Evolutionary conservation across 2,329 filamentous ascomycete genomes (phyloP).

Genomic region (Xylaria sp.): DNA sequence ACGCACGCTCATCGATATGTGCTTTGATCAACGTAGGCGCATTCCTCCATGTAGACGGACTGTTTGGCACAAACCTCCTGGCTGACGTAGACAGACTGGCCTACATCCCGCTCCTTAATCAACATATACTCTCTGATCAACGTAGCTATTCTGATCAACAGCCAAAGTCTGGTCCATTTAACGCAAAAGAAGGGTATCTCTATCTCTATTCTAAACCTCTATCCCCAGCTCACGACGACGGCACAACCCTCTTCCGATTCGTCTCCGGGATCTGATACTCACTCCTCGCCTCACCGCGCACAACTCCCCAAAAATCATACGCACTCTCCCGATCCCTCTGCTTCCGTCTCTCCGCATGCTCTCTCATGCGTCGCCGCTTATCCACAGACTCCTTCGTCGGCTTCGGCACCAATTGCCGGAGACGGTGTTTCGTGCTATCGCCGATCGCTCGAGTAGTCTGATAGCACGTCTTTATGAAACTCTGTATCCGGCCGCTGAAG

Average conservation of each 20-base stretch:
- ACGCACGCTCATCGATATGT: too few relatives aligned
- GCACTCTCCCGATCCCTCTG: slow-evolving; percentile 29
- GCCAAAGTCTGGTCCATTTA: too few relatives aligned
- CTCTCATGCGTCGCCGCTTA: slow-evolving; percentile 19
- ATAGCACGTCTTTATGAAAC: slow-evolving; percentile 27
- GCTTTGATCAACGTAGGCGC: too few relatives aligned
- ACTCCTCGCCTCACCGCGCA: slow-evolving; percentile 29
- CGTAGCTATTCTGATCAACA: too few relatives aligned
- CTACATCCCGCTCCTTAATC: too few relatives aligned
- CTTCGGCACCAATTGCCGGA: slow-evolving; percentile 29
- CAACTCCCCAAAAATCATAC: slow-evolving; percentile 39
- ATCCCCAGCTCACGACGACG: neutral
- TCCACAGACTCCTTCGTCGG: slow-evolving; percentile 25
- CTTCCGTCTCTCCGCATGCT: slow-evolving; percentile 21
- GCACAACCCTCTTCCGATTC: slow-evolving; percentile 29
- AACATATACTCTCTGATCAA: too few relatives aligned
- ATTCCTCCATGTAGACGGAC: too few relatives aligned
- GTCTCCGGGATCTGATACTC: slow-evolving; percentile 36
- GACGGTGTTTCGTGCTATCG: slow-evolving; percentile 18
- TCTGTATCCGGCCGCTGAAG: slow-evolving; percentile 46
- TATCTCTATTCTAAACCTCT: neutral
- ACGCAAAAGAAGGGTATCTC: neutral
- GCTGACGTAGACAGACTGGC: too few relatives aligned
- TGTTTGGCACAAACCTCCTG: too few relatives aligned
- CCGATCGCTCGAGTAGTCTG: slow-evolving; percentile 5